Evolutionary conservation across 2,329 filamentous ascomycete genomes (phyloP).

Genomic region (Fusarium algeriense): DNA sequence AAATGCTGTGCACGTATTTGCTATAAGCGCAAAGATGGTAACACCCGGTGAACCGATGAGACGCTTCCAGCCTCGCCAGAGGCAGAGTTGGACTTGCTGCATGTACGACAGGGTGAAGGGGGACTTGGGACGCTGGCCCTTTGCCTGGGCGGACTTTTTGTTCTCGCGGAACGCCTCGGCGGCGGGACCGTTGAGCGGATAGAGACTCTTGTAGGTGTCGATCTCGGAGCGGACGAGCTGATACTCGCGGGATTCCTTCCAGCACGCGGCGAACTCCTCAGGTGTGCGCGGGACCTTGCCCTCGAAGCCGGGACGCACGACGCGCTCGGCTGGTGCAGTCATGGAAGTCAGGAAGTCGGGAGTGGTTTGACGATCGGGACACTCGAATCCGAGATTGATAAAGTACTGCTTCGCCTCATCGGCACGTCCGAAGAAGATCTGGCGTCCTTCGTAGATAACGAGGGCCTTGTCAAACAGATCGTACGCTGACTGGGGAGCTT

Average conservation of each 20-base stretch:
- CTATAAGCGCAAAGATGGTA: slow-evolving; percentile 26
- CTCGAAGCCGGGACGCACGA: slow-evolving; percentile 51
- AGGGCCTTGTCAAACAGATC: slow-evolving; percentile 76
- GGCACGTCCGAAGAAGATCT: slow-evolving; percentile 73
- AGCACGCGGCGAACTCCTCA: slow-evolving; percentile 54
- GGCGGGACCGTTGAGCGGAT: slow-evolving; percentile 39
- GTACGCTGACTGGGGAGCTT: slow-evolving; percentile 71
- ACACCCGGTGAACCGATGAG: slow-evolving; percentile 50
- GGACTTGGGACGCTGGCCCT: slow-evolving; percentile 59
- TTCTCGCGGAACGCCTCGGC: slow-evolving; percentile 45
- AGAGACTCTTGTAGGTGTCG: slow-evolving; percentile 52
- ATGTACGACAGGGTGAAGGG: slow-evolving; percentile 61
- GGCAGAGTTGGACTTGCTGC: slow-evolving; percentile 60
- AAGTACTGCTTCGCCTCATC: slow-evolving; percentile 72
- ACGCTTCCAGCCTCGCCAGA: slow-evolving; percentile 56
- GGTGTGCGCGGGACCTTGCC: slow-evolving; percentile 52
- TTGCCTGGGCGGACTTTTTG: slow-evolving; percentile 46
- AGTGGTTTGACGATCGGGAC: slow-evolving; percentile 71
- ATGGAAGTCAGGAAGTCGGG: slow-evolving; percentile 74
- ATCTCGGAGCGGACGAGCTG: slow-evolving; percentile 32
- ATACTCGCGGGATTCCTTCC: slow-evolving; percentile 48
- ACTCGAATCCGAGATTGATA: slow-evolving; percentile 71
- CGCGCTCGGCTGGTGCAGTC: slow-evolving; percentile 55
- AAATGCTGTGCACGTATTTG: slow-evolving; percentile 23
- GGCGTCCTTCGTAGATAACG: slow-evolving; percentile 74